phyloP scores from a whole-genome alignment of 768 basidiomycete genomes.

The Scleroderma bovista region DNA sequence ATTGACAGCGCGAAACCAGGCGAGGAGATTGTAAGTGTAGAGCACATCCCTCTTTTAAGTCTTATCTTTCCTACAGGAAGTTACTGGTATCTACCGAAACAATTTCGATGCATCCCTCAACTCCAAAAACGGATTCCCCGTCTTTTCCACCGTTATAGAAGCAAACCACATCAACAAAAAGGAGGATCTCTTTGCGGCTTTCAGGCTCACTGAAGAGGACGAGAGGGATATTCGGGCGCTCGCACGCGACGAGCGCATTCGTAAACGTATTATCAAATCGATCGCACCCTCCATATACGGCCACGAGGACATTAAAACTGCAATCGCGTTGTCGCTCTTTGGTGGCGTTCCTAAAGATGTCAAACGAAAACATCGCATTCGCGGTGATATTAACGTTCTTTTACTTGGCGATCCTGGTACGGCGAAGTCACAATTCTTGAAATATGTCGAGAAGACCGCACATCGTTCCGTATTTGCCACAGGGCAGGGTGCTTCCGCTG shows the following conservation, averaged over 20 bases:
- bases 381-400: constrained; percentile 97
- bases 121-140: constrained; percentile 98
- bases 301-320: constrained; percentile 98
- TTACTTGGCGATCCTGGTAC: constrained; percentile 97
- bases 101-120: constrained; percentile 98
- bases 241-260: constrained; percentile 87
- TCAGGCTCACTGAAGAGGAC: constrained; percentile 95
- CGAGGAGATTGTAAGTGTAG: constrained; percentile 81
- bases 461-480: constrained; percentile 97
- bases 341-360: constrained; percentile 94
- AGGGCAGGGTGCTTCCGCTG: constrained; percentile 96
- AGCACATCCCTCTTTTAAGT: neutral
- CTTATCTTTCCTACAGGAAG: constrained; percentile 55
- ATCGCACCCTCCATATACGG: constrained; percentile 99
- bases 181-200: constrained; percentile 98
- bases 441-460: constrained; percentile 98
- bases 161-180: constrained; percentile 99
- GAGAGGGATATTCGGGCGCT: constrained; percentile 86
- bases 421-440: constrained; percentile 97
- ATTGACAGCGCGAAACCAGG: constrained; percentile 98
- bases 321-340: constrained; percentile 90
- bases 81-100: constrained; percentile 97
- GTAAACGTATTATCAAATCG: constrained; percentile 96
- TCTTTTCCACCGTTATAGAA: constrained; percentile 97
- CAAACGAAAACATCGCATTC: constrained; percentile 91